A percentile compares a stretch with the other conserved stretches of the same genome.
Conservation (phyloP, 371 early-diverging fungal species). For the Rhizomucor pusillus region DNA sequence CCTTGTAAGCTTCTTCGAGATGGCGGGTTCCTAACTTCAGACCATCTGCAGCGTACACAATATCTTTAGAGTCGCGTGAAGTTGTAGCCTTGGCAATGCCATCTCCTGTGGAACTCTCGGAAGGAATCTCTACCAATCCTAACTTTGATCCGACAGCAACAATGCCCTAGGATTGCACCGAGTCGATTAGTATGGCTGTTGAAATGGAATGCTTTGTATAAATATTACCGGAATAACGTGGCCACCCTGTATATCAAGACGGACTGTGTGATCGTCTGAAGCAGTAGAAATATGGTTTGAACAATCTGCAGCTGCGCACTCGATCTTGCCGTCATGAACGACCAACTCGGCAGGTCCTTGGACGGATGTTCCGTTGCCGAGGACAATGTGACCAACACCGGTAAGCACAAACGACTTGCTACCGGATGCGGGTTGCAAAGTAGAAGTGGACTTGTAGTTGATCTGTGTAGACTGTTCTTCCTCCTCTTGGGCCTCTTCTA, state of each 20-base stretch:
- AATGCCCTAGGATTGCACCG: slow-evolving; percentile 26
- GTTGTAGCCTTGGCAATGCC: slow-evolving; percentile 33
- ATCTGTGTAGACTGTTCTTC: not conserved
- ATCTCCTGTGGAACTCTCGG: slow-evolving; percentile 54
- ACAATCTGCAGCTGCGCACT: slow-evolving; percentile 41
- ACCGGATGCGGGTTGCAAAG: not conserved
- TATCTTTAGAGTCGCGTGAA: slow-evolving; percentile 21
- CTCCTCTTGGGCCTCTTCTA: slow-evolving; percentile 2
- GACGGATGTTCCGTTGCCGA: slow-evolving; percentile 7
- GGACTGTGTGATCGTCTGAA: not conserved
- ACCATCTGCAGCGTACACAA: slow-evolving; percentile 55
- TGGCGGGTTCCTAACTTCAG: slow-evolving; percentile 57
- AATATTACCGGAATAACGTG: slow-evolving; percentile 34
- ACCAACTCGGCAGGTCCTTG: slow-evolving; percentile 27
- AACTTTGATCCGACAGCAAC: slow-evolving; percentile 52
- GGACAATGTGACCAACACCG: slow-evolving; percentile 33
- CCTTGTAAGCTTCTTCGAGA: slow-evolving; percentile 60
- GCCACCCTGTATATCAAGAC: slow-evolving; percentile 36
- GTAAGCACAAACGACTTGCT: slow-evolving; percentile 24
- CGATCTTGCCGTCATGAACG: slow-evolving; percentile 42
- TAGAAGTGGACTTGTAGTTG: not conserved
- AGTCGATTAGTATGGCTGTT: not conserved
- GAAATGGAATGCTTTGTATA: too few species aligned
- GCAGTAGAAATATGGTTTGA: slow-evolving; percentile 1
- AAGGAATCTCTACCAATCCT: slow-evolving; percentile 58